phyloP scores from a whole-genome alignment of 108 stramenopile genomes.

The Aureococcus anophagefferens region DNA sequence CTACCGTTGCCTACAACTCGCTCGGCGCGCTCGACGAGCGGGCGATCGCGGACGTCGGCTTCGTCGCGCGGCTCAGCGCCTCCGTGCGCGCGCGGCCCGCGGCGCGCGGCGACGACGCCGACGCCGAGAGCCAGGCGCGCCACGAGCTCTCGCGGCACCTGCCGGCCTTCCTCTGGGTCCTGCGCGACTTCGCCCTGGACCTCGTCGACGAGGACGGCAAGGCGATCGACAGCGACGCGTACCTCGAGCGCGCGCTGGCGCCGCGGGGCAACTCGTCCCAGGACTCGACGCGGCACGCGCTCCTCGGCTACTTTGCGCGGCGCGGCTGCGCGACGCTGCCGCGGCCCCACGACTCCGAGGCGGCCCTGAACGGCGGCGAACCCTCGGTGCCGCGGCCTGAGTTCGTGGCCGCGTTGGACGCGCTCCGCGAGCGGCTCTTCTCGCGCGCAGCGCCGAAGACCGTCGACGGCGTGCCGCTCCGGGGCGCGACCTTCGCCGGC shows the following conservation, averaged over 20 bases:
- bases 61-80: slow-evolving; percentile 4
- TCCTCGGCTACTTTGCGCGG: background rate
- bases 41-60: background rate
- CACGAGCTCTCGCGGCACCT: background rate
- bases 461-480: background rate
- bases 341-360: slow-evolving; percentile 1
- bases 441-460: background rate
- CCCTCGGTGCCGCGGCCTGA: background rate
- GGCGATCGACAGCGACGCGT: background rate
- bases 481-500: background rate
- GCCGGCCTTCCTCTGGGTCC: background rate
- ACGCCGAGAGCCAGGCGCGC: background rate
- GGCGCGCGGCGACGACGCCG: background rate
- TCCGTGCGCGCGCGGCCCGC: too few species aligned
- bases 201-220: slow-evolving; percentile 2
- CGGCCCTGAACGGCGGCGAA: background rate
- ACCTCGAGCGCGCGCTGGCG: too few species aligned
- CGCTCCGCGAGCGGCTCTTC: background rate
- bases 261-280: too few species aligned
- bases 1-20: slow-evolving; percentile 6
- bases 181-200: slow-evolving; percentile 7
- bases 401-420: background rate
- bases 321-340: slow-evolving; percentile 2
- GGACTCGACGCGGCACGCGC: background rate
- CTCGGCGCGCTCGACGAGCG: slow-evolving; percentile 3